These are phyloP conservation scores for Lolium rigidum DNA, from an alignment of 176 grass and related monocot species.

Conservation along the genomic window DNA sequence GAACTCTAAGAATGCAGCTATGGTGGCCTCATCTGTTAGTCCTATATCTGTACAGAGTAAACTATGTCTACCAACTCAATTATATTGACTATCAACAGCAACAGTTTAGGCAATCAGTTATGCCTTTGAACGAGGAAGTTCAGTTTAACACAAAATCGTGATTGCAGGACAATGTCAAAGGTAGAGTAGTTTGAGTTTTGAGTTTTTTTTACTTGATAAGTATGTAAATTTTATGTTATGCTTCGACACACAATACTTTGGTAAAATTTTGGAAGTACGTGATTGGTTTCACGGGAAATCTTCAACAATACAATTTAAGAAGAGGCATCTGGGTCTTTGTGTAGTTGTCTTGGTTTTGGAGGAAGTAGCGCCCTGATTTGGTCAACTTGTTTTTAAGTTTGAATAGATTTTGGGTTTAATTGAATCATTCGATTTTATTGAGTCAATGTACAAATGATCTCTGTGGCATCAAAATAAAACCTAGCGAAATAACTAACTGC, in stretches of 20 bases:
- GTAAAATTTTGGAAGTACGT: not conserved
- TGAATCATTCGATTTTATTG: not conserved
- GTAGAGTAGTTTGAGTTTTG: not conserved
- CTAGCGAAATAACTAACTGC: no score
- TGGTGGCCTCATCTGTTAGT: not conserved
- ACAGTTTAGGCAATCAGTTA: not conserved
- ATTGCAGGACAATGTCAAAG: no score
- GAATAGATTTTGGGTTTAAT: no score
- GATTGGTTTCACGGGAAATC: no score
- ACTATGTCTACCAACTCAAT: not conserved
- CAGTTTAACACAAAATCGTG: no score
- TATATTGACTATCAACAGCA: not conserved
- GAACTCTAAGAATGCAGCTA: not conserved
- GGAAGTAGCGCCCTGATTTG: no score
- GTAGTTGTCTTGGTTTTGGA: not conserved
- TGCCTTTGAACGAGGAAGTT: not conserved
- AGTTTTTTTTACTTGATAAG: not conserved
- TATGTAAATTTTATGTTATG: not conserved
- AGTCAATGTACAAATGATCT: not conserved
- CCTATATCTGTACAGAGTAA: not conserved
- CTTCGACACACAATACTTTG: not conserved
- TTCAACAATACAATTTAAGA: no score
- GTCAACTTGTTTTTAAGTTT: no score
- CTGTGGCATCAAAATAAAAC: no score
- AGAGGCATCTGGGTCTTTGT: not conserved